Conservation (phyloP, 805 yeast genomes). For the Metschnikowia lochheadii region DNA sequence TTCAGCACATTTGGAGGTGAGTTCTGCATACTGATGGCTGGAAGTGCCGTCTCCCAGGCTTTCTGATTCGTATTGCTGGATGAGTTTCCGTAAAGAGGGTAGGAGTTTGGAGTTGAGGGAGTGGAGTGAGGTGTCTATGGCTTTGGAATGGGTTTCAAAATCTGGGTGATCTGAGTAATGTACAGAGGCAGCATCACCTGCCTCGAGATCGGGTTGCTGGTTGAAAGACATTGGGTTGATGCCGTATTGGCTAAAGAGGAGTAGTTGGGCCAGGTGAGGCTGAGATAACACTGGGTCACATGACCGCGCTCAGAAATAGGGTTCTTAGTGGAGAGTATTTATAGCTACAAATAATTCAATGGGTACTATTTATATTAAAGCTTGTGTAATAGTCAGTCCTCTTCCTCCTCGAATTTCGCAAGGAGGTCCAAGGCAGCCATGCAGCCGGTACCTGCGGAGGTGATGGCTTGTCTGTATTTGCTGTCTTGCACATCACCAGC, state of each 20-base stretch:
- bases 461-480: conserved; percentile 96
- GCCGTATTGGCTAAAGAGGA: neutral
- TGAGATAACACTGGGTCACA: neutral
- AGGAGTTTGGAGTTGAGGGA: conserved; percentile 27
- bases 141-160: conserved; percentile 29
- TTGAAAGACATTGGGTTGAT: conserved; percentile 26
- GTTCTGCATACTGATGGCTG: conserved; percentile 7
- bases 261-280: neutral
- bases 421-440: conserved; percentile 95
- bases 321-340: neutral
- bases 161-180: conserved; percentile 39
- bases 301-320: neutral
- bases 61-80: conserved; percentile 21
- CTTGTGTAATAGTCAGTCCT: conserved; percentile 15
- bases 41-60: neutral
- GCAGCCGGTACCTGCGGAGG: conserved; percentile 99
- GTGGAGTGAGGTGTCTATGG: conserved; percentile 30
- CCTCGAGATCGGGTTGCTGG: conserved; percentile 28
- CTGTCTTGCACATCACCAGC: conserved; percentile 99
- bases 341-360: neutral
- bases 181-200: conserved; percentile 9
- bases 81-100: conserved; percentile 19
- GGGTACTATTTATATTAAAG: neutral
- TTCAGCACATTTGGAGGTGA: conserved; percentile 25
- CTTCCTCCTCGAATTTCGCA: conserved; percentile 20